Conservation (phyloP, 306 rosid genomes). For the Vigna trinervia region DNA sequence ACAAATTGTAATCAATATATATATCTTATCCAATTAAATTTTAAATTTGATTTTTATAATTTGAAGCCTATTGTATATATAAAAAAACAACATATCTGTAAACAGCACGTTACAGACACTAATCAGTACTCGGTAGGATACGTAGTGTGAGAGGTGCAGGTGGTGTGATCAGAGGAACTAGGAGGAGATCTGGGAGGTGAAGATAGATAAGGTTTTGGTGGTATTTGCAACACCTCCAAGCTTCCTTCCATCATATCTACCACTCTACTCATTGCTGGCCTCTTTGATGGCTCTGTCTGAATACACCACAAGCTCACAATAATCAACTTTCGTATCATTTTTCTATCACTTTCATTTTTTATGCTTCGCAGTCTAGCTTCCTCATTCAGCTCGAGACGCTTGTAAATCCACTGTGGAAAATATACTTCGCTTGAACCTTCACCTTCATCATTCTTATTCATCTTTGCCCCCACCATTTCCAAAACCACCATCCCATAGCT, state of each 20-base stretch:
- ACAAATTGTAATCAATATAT: no score
- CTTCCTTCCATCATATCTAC: constrained; percentile 50
- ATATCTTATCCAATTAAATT: no score
- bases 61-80: no score
- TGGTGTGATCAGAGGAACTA: background rate
- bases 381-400: constrained; percentile 33
- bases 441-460: constrained; percentile 14
- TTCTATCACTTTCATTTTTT: constrained; percentile 32
- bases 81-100: no score
- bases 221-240: constrained; percentile 37
- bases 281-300: background rate
- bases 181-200: constrained; percentile 34
- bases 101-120: background rate
- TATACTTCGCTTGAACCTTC: constrained; percentile 42
- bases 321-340: constrained; percentile 47
- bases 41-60: no score
- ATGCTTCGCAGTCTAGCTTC: constrained; percentile 31
- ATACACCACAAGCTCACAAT: constrained; percentile 46
- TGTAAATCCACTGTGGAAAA: constrained; percentile 52
- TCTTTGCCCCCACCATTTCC: constrained; percentile 46
- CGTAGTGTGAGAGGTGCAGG: background rate
- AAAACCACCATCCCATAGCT: constrained; percentile 53
- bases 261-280: background rate
- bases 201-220: constrained; percentile 46
- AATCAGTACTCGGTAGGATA: background rate